Conservation (phyloP, 225 moss, liverwort and hornwort species). For the Physcomitrellopsis africana region DNA sequence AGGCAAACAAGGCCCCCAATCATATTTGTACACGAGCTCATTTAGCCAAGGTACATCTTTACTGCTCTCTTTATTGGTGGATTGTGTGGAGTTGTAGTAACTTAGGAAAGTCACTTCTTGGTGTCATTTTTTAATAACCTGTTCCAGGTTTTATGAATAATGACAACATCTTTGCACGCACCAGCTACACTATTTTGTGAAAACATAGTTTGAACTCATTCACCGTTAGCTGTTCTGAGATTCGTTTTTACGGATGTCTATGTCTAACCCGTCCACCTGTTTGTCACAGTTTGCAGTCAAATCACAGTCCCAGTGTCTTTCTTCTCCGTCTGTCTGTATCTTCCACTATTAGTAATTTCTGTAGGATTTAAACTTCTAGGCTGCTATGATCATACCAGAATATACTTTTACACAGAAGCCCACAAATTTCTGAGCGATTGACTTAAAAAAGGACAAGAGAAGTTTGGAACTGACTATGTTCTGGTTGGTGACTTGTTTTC, state of each 20-base stretch:
- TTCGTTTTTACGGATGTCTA: not conserved
- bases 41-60: slow-evolving; percentile 70
- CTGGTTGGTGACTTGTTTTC: slow-evolving; percentile 36
- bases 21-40: slow-evolving; percentile 66
- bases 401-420: not conserved
- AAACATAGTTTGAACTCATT: not conserved
- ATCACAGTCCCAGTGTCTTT: not conserved
- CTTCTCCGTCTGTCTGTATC: not conserved
- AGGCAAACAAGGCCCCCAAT: slow-evolving; percentile 64
- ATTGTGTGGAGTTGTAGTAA: not conserved
- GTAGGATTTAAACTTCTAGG: not conserved
- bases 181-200: no score
- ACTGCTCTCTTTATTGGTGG: not conserved
- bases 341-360: not conserved
- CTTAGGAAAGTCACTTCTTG: not conserved
- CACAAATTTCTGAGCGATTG: slow-evolving; percentile 12
- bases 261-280: not conserved
- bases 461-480: slow-evolving; percentile 41
- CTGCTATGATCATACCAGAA: slow-evolving; percentile 23
- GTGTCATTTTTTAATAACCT: not conserved
- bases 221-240: not conserved
- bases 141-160: not conserved
- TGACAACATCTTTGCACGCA: not conserved
- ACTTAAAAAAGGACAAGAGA: not conserved
- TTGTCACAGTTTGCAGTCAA: not conserved